Evolutionary conservation across 805 yeast species (phyloP), one percentile per base, ranked within the genome.

Genomic region (Jamesozyma piceae): DNA sequence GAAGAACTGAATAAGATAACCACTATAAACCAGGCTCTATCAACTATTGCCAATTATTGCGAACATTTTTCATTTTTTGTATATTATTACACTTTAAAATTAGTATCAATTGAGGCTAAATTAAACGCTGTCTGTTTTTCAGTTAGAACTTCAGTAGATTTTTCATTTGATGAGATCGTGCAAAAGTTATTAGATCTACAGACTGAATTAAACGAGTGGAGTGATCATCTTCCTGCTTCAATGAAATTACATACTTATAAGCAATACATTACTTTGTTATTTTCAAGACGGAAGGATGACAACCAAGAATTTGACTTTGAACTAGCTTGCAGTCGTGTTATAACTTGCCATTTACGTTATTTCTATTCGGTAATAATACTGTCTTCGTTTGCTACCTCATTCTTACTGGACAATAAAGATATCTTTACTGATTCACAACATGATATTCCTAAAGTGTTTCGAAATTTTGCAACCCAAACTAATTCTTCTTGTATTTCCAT

Each of bases 311-410:
- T 50, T 10, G 44, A 43, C 20, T 50, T 48, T 31, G 57, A 50
- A 20, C 38, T 50, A 11, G 50, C 55, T 1, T 55, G 59, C 24
- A 41, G 46, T 8, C 49, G 50, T 24, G 50, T 57, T 13, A 27
- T 55, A 8, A 43, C 46, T n/a, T 43, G 53, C 32, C 60, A 58
- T 40, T 50, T 52, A 36, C 55, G 55, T 26, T 46, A 43, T 31
- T 41, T 47, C 19, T 50, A 53, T 39, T 37, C 51, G 22, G 44
- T 43, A 21, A 48, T 52, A 10, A 40, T 49, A 8, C 37, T 57
- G 14, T 42, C 52, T 43, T 37, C 49, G 28, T 51, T 57, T 36
- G 48, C 57, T 5, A 39, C 45, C 2, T 43, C 57, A 2, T 57
- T 52, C 26, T 35, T 59, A 11, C 24, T 44, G 14, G 59, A 59